Percentiles rank a stretch among this genome's conserved stretches.
Evolutionary conservation across 2,329 filamentous ascomycete species (phyloP).

Genomic region (Pestalotiopsis sp.): DNA sequence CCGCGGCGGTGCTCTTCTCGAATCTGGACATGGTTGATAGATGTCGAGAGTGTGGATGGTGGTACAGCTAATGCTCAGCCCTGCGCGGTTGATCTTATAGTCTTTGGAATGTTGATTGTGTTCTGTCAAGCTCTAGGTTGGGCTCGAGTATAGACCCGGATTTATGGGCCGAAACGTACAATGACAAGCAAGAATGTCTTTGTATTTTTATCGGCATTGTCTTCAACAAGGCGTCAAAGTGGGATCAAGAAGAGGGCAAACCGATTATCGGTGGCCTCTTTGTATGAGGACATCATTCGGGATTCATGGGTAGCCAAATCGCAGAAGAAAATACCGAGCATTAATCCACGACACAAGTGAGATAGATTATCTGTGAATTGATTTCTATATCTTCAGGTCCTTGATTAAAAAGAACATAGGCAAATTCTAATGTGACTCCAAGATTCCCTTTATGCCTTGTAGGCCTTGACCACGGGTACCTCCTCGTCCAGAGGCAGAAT

Average conservation of each 20-base stretch:
- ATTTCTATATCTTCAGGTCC: no score
- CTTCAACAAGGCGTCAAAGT: neutral
- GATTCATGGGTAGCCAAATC: neutral
- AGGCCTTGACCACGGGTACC: constrained; percentile 56
- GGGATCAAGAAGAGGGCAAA: neutral
- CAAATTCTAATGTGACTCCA: no score
- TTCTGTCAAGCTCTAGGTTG: neutral
- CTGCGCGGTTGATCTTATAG: neutral
- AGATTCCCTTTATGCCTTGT: neutral
- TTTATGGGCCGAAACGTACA: neutral
- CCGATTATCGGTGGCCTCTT: neutral
- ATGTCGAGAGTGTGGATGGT: neutral
- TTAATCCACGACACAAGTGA: no score
- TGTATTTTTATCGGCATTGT: neutral
- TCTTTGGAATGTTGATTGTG: neutral
- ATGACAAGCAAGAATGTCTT: neutral
- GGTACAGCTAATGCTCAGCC: neutral
- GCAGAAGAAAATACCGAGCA: no score
- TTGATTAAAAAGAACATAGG: no score
- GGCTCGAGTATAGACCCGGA: neutral
- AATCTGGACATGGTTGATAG: neutral
- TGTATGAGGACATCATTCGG: neutral
- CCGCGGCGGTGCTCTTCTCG: neutral
- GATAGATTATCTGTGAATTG: no score
- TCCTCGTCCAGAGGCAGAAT: constrained; percentile 79